Evolutionary conservation across 2,329 filamentous ascomycete species (phyloP), one percentile per base, ranked within the genome.

Genomic region (Fusarium sterilihyphosum): DNA sequence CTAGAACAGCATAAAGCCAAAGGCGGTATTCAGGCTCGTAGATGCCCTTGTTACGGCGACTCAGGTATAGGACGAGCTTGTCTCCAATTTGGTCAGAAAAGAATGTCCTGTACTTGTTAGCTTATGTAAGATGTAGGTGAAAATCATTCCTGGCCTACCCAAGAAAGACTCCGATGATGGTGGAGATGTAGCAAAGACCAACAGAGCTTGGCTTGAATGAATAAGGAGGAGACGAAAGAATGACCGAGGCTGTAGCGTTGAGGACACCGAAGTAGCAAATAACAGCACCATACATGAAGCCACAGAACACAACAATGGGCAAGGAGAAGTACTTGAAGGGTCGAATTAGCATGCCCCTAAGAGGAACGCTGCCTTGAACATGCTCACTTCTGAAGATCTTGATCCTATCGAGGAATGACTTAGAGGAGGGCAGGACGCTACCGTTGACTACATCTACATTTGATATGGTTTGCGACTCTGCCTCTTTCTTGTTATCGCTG

Each of bases 81-180:
- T 62, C 40, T 17, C 50, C 50, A 3, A 33, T 1, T 4, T 7
- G 50, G 0, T 50, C 60, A 3, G 59, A 62, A 11, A 43, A 31
- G 20, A 57, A 62, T 17, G 50, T 11, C 6, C 59, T 62, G 16
- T 37, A 7, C 8, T 7, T 6, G 11, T 61, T 37, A 60, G 33
- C n/a, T 2, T 1, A 8, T 11, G 13, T 6, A 4, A 3, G 5
- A 14, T 26, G 8, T 9, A 17, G 20, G 18, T 14, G 24, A 14
- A 1, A 47, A 0, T 7, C 5, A 6, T 18, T 0, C 4, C 4
- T 22, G 12, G 0, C 24, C 9, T 47, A 49, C 26, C 26, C 26
- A 3, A 49, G 7, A 16, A 49, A 49, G 9, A 49, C 26, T 49
- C 46, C 46, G 2, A 49, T 29, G 3, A 49, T 1, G 1, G 18